phyloP scores from a whole-genome alignment of 2,329 filamentous ascomycete species.

The Delphinella strobiligena region DNA sequence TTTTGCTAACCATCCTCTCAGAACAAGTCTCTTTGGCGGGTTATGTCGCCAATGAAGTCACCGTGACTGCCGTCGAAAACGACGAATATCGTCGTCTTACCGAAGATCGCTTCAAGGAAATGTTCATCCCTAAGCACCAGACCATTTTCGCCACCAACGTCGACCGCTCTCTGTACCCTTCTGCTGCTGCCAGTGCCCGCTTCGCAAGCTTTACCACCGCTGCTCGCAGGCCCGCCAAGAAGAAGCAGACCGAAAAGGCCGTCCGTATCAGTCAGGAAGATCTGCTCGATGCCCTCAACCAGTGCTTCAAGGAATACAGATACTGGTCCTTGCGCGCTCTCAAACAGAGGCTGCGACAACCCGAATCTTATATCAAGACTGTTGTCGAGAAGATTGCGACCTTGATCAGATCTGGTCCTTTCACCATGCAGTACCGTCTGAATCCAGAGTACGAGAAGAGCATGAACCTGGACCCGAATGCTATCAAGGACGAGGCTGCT shows the following conservation, averaged over 20 bases:
- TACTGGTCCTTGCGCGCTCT: constrained; percentile 93
- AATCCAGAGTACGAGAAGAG: constrained; percentile 54
- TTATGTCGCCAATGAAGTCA: constrained; percentile 63
- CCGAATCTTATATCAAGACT: constrained; percentile 84
- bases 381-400: constrained; percentile 72
- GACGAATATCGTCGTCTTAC: constrained; percentile 55
- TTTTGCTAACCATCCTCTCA: constrained; percentile 27
- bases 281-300: constrained; percentile 73
- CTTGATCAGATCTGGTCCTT: constrained; percentile 69
- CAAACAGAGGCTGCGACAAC: constrained; percentile 66
- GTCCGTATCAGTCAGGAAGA: constrained; percentile 83
- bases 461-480: constrained; percentile 38
- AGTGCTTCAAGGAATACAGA: constrained; percentile 70
- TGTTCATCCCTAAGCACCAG: constrained; percentile 33
- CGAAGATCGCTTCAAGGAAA: constrained; percentile 31
- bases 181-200: constrained; percentile 19
- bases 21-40: constrained; percentile 70
- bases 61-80: constrained; percentile 62
- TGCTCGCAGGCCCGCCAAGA: constrained; percentile 29
- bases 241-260: constrained; percentile 59
- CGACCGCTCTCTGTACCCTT: constrained; percentile 25
- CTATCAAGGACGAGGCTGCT: constrained; percentile 39
- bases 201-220: constrained; percentile 23
- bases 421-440: constrained; percentile 76
- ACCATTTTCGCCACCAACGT: constrained; percentile 33